Conservation (phyloP, 1,139 yeast species). For the Taphrina communis region DNA sequence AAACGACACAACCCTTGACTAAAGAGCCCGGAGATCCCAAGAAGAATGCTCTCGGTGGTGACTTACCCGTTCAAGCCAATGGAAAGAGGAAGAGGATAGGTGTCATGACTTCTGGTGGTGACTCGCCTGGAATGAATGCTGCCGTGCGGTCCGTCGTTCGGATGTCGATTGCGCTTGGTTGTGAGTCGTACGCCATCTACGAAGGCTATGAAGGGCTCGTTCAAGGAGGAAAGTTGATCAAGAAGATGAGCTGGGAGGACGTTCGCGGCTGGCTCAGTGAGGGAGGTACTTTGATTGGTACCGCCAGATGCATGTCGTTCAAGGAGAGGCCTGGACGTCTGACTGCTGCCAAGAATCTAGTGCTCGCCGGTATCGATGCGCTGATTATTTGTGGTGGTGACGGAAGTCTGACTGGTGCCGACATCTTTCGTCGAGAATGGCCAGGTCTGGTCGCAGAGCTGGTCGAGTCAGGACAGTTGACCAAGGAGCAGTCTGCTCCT, state of each 20-base stretch:
- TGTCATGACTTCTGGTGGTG: conserved; percentile 98
- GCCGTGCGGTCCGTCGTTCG: conserved; percentile 93
- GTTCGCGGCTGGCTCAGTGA: conserved; percentile 85
- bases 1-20: background rate
- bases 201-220: conserved; percentile 97
- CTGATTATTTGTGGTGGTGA: conserved; percentile 99
- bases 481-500: conserved; percentile 62
- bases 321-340: conserved; percentile 84
- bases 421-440: conserved; percentile 91
- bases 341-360: conserved; percentile 79
- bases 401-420: conserved; percentile 97
- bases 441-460: conserved; percentile 80
- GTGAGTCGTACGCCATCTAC: conserved; percentile 90
- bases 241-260: conserved; percentile 85
- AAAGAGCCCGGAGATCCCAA: background rate
- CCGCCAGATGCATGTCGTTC: conserved; percentile 89
- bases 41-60: conserved; percentile 35
- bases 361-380: conserved; percentile 89
- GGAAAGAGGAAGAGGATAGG: conserved; percentile 67
- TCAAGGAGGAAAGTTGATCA: conserved; percentile 70
- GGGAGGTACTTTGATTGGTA: conserved; percentile 96
- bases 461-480: conserved; percentile 60
- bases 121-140: conserved; percentile 98
- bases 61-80: conserved; percentile 30
- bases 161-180: conserved; percentile 83